Evolutionary conservation across 192 early-diverging fungal species (phyloP).

Genomic region (Chytriomyces hyalinus): DNA sequence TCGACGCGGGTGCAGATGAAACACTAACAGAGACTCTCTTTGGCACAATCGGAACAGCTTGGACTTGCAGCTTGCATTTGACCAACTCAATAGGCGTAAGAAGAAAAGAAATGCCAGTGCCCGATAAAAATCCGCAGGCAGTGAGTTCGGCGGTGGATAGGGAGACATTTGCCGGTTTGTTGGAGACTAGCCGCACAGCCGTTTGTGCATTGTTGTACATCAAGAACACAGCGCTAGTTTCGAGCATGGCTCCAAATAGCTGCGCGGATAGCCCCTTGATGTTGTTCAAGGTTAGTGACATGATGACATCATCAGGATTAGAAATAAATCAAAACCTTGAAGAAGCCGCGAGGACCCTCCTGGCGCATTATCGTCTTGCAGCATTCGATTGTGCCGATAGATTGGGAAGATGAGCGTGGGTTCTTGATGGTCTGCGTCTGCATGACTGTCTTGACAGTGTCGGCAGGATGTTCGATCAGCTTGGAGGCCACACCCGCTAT

Average conservation of each 20-base stretch:
- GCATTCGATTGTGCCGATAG: not conserved
- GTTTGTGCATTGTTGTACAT: not conserved
- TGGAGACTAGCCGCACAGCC: not conserved
- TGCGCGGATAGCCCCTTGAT: not conserved
- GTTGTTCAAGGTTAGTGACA: not conserved
- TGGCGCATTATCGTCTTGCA: not conserved
- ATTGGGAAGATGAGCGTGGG: not conserved
- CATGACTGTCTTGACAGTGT: not conserved
- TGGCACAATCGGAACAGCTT: not conserved
- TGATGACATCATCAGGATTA: not conserved
- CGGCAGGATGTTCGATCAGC: not conserved
- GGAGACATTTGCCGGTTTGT: not conserved
- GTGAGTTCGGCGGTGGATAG: not conserved
- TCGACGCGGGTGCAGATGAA: not conserved
- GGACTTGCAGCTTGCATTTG: constrained; percentile 2
- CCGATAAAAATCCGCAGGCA: not conserved
- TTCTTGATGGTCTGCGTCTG: not conserved
- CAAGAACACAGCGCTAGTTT: not conserved
- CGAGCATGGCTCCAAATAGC: not conserved
- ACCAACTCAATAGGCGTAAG: not conserved
- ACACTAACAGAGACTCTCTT: no score
- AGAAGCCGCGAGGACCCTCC: not conserved
- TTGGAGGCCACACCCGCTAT: no score
- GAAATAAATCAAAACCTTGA: not conserved
- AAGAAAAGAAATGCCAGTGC: not conserved